Base-by-base conservation (phyloP, 192 early-diverging fungal genomes). In the Ramicandelaber brevisporus region DNA sequence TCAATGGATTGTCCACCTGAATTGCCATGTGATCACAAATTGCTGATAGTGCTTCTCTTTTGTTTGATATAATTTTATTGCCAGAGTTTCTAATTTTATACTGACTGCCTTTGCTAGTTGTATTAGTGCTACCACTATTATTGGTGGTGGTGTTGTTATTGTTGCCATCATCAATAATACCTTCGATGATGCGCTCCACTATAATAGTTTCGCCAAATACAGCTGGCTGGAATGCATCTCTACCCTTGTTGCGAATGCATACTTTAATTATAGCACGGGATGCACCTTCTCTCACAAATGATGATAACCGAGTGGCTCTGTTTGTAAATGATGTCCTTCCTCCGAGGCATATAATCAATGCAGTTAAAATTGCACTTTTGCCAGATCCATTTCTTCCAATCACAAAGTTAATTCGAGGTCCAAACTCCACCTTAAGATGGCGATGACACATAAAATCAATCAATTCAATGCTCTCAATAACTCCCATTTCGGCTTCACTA, bases 351-450 rank as follows among this genome's bases (percentile, higher is more conserved):
- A 98, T 61, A 3, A 67, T 74, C 4, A 98, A 62, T 6, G 68
- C 89, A 0, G 87, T 90, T 18, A 98, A 52, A 30, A 95, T 80
- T 17, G 89, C 86, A 43, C 74, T 80, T 49, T 98, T 98, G n/a
- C 92, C 92, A 45, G 73, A 81, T 31, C 88, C 92, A 43, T 93
- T 97, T 36, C 92, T 84, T 6, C 92, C 92, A 30, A 83, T 79
- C 19, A 98, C 70, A 51, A 98, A 98, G 50, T 98, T 95, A 30
- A 98, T 69, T 28, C 80, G 73, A 4, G 78, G 68, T 14, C 71
- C 66, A 34, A 98, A 70, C 21, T 61, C 39, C 2, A 93, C 69
- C 11, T 60, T 57, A 4, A 86, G 59, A 23, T 59, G 65, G 18
- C 70, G 63, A 53, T 98, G 92, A 44, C 88, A 95, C 84, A 98